Base-by-base conservation (phyloP, 1,284 basidiomycete genomes). In the Mycena citricolor region DNA sequence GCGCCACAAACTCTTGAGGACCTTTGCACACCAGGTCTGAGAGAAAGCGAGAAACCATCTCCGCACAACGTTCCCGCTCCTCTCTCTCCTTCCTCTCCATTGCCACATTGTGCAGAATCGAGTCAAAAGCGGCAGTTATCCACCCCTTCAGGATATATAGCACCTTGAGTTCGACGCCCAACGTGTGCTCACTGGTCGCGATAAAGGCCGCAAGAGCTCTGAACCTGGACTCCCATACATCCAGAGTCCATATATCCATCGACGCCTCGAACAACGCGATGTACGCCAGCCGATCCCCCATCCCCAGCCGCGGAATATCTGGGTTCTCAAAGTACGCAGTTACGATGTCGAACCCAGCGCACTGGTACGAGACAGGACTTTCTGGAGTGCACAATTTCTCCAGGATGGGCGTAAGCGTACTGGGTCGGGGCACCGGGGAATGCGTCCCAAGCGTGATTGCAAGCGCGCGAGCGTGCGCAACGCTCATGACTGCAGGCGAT, bases 291-390 rank as follows among this genome's bases (percentile, higher is more conserved):
- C 77, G 69, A 50, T 86, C 83, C 3, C 77, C 70, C 2, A 77
- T 81, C 2, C 64, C 61, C 13, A 78, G 62, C 13, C 57, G 46
- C 7, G 61, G 57, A 4, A 71, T 66, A 39, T 78, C 75, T 24
- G 66, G 66, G 54, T 77, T 77, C 50, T 81, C 76, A 64, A 77
- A 80, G 57, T 82, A 88, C 0, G 82, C 71, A 11, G 80, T 67
- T 36, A 89, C 68, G 40, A 87, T 76, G 46, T 89, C 86, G 54
- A 74, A 86, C 0, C 86, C 86, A 1, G 79, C 74, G 8, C 73
- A 74, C 57, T 85, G 83, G 5, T 87, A 50, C 0, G 76, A 61
- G 0, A 70, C 49, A 1, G 84, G 81, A 1, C 73, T 68, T 16
- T 77, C 68, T 10, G 57, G 46, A 24, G 66, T 49, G 57, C 86